These are phyloP conservation scores for Candida neerlandica DNA, from an alignment of 1,139 yeast genomes.

Conservation along the genomic window DNA sequence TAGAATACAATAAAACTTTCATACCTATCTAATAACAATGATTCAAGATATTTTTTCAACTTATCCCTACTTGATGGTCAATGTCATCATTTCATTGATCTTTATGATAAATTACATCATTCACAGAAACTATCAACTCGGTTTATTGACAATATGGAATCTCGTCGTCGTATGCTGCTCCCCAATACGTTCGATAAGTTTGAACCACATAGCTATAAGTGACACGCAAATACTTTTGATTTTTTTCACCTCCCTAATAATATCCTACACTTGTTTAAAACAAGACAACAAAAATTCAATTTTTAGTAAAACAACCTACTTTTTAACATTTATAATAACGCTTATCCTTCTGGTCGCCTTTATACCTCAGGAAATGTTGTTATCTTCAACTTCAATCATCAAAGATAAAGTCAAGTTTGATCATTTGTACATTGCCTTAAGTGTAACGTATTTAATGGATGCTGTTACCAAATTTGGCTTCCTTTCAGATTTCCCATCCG, in stretches of 20 bases:
- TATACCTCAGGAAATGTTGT: slow-evolving; percentile 7
- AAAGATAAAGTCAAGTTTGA: slow-evolving; percentile 7
- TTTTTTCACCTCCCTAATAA: slow-evolving; percentile 4
- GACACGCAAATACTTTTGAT: slow-evolving; percentile 4
- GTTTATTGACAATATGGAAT: slow-evolving; percentile 12
- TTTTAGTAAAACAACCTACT: background rate
- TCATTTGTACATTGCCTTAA: slow-evolving; percentile 8
- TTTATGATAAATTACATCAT: slow-evolving; percentile 3
- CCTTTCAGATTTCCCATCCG: slow-evolving; percentile 1
- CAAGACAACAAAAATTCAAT: slow-evolving; percentile 3
- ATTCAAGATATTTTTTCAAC: slow-evolving; percentile 4
- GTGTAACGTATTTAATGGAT: slow-evolving; percentile 4
- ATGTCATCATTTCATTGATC: slow-evolving; percentile 8
- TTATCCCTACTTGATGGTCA: slow-evolving; percentile 12
- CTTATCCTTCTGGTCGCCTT: slow-evolving; percentile 3
- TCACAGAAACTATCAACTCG: slow-evolving; percentile 5
- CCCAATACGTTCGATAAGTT: background rate
- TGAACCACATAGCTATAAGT: background rate
- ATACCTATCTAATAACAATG: background rate
- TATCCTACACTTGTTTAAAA: slow-evolving; percentile 2
- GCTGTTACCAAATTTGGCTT: slow-evolving; percentile 5
- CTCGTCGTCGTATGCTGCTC: slow-evolving; percentile 6
- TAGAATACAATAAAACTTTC: too few relatives aligned
- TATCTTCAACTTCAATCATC: slow-evolving; percentile 7
- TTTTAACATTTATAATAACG: slow-evolving; percentile 8